A percentile compares a stretch with the other conserved stretches of the same genome.
These are phyloP conservation scores for Paspalum notatum DNA, from an alignment of 176 grass and related monocot species.

Conservation along the genomic window DNA sequence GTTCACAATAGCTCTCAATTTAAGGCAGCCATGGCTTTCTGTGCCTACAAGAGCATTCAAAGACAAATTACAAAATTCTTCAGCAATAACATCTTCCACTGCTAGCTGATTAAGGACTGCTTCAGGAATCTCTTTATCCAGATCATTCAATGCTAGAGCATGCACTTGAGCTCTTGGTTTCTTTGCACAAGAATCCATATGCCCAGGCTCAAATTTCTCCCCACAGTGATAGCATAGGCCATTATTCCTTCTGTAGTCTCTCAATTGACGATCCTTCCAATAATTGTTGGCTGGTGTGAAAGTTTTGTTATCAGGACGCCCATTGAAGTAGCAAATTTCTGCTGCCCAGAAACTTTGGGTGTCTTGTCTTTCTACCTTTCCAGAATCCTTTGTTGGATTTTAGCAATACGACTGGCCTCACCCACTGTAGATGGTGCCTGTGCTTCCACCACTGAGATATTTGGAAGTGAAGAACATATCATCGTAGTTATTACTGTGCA, in stretches of 20 bases:
- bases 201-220: accelerated
- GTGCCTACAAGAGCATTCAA: neutral
- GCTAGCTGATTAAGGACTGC: accelerated
- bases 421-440: too few species aligned
- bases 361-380: too few species aligned
- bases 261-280: neutral
- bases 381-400: too few species aligned
- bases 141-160: accelerated
- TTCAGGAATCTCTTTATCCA: accelerated
- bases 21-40: accelerated
- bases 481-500: too few species aligned
- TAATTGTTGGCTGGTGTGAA: too few species aligned
- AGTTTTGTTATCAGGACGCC: too few species aligned
- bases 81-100: accelerated
- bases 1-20: accelerated
- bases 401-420: too few species aligned
- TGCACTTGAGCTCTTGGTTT: neutral
- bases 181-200: accelerated
- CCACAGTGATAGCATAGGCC: neutral
- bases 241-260: neutral
- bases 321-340: too few species aligned
- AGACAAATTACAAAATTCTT: neutral
- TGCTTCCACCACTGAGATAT: too few species aligned
- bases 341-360: too few species aligned
- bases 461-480: too few species aligned